A percentile compares a stretch with the other conserved stretches of the same genome.
Conservation (phyloP, 306 rosid species). For the Cyclanthera cordifolia region DNA sequence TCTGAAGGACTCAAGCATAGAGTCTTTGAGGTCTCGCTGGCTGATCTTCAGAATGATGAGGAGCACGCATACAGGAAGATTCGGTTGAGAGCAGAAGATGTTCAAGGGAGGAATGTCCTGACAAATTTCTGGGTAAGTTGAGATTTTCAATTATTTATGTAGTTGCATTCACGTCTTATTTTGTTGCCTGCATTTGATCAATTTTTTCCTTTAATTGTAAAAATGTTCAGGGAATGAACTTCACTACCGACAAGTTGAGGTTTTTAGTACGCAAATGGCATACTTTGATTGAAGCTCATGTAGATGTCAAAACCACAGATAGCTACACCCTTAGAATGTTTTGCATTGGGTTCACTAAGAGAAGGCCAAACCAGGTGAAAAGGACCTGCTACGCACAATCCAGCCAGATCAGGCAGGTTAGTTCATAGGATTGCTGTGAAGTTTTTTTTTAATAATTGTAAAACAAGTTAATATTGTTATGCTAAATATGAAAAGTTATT, state of each 20-base stretch:
- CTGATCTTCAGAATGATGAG: constrained; percentile 90
- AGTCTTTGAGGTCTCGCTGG: constrained; percentile 82
- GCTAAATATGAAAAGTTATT: too few species aligned
- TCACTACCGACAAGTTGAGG: constrained; percentile 81
- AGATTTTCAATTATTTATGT: not conserved
- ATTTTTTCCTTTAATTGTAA: not conserved
- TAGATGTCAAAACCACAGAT: constrained; percentile 87
- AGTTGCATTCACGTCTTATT: not conserved
- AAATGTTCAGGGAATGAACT: constrained; percentile 59
- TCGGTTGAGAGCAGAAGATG: constrained; percentile 88
- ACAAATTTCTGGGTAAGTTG: constrained; percentile 82
- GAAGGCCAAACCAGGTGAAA: constrained; percentile 74
- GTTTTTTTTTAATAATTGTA: not conserved
- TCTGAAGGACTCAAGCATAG: constrained; percentile 93
- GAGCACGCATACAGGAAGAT: constrained; percentile 92
- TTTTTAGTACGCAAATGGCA: constrained; percentile 87
- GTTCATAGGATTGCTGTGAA: not conserved
- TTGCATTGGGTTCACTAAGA: constrained; percentile 86
- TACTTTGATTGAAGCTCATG: constrained; percentile 82
- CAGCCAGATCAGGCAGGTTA: constrained; percentile 78
- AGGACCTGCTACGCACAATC: constrained; percentile 92
- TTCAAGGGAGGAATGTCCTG: constrained; percentile 74
- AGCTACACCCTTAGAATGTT: constrained; percentile 70
- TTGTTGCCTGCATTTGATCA: not conserved
- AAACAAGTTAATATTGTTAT: not conserved